Evolutionary conservation across 2,329 filamentous ascomycete species (phyloP).

Genomic region (Xylariaceae sp.): DNA sequence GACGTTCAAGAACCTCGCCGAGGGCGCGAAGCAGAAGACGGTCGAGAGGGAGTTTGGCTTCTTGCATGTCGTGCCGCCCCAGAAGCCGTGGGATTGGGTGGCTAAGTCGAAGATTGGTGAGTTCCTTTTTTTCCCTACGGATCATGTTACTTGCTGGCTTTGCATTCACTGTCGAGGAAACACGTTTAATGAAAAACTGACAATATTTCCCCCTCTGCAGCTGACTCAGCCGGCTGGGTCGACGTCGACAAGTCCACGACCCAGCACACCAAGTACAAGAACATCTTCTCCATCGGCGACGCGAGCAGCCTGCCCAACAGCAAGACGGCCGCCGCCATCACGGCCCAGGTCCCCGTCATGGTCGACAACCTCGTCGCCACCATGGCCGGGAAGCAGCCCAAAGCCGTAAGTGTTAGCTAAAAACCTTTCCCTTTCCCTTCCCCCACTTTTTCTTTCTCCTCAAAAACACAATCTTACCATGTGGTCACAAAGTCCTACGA

Average conservation of each 20-base stretch:
- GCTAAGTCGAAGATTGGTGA: constrained; percentile 34
- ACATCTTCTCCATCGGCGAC: constrained; percentile 37
- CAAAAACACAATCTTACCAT: too few species aligned
- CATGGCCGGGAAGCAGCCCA: constrained; percentile 31
- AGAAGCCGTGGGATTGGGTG: constrained; percentile 31
- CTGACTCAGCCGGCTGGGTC: constrained; percentile 30
- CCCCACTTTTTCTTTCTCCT: too few species aligned
- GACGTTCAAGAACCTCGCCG: constrained; percentile 32
- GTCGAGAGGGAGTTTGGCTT: constrained; percentile 33
- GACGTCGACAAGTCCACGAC: constrained; percentile 32
- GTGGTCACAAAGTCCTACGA: too few species aligned
- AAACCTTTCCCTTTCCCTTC: not conserved
- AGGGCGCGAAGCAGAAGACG: constrained; percentile 25
- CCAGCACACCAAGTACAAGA: constrained; percentile 32
- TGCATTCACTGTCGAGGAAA: too few species aligned
- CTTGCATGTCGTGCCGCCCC: constrained; percentile 34
- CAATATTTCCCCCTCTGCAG: constrained; percentile 51
- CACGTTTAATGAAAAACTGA: too few species aligned
- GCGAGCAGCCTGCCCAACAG: constrained; percentile 36
- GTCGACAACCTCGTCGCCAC: constrained; percentile 36
- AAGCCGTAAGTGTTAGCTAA: constrained; percentile 12
- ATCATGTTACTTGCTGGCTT: too few species aligned
- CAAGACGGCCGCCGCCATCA: constrained; percentile 43
- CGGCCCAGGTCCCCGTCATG: constrained; percentile 39
- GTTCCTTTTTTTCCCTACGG: constrained; percentile 3